phyloP scores from a whole-genome alignment of 2,329 filamentous ascomycete species.

The Coleophoma eucalyptorum region DNA sequence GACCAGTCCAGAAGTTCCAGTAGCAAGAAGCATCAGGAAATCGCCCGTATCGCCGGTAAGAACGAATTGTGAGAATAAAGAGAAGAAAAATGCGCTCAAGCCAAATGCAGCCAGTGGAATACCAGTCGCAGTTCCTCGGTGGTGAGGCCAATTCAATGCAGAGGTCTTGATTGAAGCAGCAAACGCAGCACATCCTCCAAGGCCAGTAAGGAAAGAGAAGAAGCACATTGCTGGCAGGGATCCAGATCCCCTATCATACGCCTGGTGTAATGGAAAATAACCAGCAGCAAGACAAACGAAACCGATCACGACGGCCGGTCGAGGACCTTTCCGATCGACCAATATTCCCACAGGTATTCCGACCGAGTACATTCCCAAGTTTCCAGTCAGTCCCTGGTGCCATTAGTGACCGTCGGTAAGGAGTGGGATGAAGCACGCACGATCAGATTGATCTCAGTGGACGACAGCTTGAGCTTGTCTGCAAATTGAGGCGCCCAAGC shows the following conservation, averaged over 20 bases:
- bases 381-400: slow-evolving; percentile 63
- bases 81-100: slow-evolving; percentile 95
- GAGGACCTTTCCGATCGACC: slow-evolving; percentile 77
- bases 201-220: slow-evolving; percentile 79
- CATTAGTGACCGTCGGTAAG: slow-evolving; percentile 23
- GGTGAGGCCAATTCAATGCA: slow-evolving; percentile 85
- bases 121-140: slow-evolving; percentile 89
- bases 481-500: slow-evolving; percentile 97
- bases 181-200: slow-evolving; percentile 91
- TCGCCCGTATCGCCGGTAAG: slow-evolving; percentile 81
- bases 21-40: slow-evolving; percentile 76
- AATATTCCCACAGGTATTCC: slow-evolving; percentile 88
- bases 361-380: slow-evolving; percentile 88
- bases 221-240: slow-evolving; percentile 67
- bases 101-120: slow-evolving; percentile 93
- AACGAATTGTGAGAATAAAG: slow-evolving; percentile 68
- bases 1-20: slow-evolving; percentile 73
- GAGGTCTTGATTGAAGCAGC: slow-evolving; percentile 80
- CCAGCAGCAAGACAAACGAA: slow-evolving; percentile 69
- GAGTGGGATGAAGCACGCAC: slow-evolving; percentile 40
- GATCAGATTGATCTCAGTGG: slow-evolving; percentile 92
- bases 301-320: slow-evolving; percentile 73
- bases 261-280: slow-evolving; percentile 81
- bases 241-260: slow-evolving; percentile 66
- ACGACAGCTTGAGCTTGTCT: slow-evolving; percentile 76